Conservation (phyloP, 2,329 filamentous ascomycete genomes). For the Sporothrix inflata region DNA sequence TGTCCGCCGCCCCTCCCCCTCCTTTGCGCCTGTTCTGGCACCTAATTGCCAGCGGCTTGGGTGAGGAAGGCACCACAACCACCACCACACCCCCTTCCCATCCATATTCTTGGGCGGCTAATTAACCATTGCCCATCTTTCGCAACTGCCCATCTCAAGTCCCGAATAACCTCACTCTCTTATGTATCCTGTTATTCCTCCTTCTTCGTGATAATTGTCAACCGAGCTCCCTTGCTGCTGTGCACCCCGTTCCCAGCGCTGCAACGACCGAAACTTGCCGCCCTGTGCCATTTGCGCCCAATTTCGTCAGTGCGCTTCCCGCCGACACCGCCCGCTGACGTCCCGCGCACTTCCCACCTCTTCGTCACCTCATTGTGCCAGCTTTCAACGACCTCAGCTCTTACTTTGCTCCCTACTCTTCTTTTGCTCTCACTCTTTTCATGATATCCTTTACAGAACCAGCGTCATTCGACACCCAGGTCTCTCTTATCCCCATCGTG, state of each 20-base stretch:
- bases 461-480: not conserved
- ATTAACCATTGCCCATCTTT: slow-evolving; percentile 6
- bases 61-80: slow-evolving; percentile 17
- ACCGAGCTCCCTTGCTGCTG: not conserved
- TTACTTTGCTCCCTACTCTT: not conserved
- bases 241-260: not conserved
- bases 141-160: slow-evolving; percentile 2
- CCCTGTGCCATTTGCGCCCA: slow-evolving; percentile 27
- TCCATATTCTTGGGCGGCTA: slow-evolving; percentile 21
- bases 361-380: not conserved
- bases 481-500: not conserved
- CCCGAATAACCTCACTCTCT: not conserved
- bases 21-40: slow-evolving; percentile 22
- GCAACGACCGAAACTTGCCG: slow-evolving; percentile 17
- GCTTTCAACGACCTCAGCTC: not conserved
- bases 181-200: not conserved
- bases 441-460: not conserved
- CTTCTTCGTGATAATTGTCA: not conserved
- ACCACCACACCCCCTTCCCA: slow-evolving; percentile 5
- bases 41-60: not conserved
- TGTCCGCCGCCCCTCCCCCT: not conserved
- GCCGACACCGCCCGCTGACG: slow-evolving; percentile 25
- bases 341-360: not conserved
- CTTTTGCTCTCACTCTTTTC: not conserved
- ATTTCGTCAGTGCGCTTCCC: slow-evolving; percentile 23